Conservation (phyloP, 441 rosid species). For the Iberis amara region DNA sequence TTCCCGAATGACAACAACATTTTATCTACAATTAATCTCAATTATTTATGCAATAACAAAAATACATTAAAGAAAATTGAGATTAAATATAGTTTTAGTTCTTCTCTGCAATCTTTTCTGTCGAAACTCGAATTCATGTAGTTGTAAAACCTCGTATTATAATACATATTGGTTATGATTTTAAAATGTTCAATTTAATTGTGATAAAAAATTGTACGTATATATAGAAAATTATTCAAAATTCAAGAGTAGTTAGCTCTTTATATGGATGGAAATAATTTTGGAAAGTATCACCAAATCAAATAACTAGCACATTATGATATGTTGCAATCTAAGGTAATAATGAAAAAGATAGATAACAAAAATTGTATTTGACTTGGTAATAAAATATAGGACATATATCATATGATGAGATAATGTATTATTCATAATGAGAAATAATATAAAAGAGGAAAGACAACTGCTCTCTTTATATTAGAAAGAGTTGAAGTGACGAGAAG, state of each 20-base stretch:
- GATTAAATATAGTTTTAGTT: too few species aligned
- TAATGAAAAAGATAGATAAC: slow-evolving; percentile 4
- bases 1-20: slow-evolving; percentile 3
- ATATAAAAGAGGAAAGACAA: slow-evolving; percentile 41
- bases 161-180: too few species aligned
- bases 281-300: slow-evolving; percentile 14
- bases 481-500: slow-evolving; percentile 37
- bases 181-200: too few species aligned
- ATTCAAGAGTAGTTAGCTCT: background rate
- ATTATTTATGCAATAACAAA: too few species aligned
- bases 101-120: too few species aligned
- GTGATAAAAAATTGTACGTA: too few species aligned
- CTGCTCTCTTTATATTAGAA: slow-evolving; percentile 46
- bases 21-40: slow-evolving; percentile 2
- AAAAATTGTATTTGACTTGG: slow-evolving; percentile 12
- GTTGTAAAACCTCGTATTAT: too few species aligned
- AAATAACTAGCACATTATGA: background rate
- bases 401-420: background rate
- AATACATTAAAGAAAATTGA: too few species aligned
- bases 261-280: background rate
- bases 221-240: background rate
- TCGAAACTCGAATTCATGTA: too few species aligned
- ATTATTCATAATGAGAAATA: background rate
- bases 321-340: slow-evolving; percentile 2
- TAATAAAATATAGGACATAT: background rate